Conservation (phyloP, 2,329 filamentous ascomycete species). For the Ilyonectria sp. region DNA sequence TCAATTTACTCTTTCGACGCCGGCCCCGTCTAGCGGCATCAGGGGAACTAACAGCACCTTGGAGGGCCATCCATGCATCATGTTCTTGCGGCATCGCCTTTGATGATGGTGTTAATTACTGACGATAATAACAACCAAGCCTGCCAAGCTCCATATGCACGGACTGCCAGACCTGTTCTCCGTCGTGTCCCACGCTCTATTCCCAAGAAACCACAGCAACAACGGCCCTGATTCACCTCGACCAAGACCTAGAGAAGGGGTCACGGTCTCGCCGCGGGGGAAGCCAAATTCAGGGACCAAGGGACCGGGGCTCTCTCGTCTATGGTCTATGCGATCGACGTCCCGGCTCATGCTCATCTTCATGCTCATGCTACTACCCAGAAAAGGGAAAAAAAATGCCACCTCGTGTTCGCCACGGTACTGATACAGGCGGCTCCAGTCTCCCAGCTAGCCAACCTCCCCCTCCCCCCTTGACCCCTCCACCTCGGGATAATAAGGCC, state of each 20-base stretch:
- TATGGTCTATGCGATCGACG: constrained; percentile 22
- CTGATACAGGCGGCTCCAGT: constrained; percentile 1
- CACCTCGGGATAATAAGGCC: constrained; percentile 19
- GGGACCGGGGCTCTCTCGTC: background rate
- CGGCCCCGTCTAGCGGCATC: constrained; percentile 24
- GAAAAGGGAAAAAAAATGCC: constrained; percentile 17
- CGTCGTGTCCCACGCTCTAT: constrained; percentile 12
- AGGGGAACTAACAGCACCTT: background rate
- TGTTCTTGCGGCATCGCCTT: background rate
- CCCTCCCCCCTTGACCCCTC: constrained; percentile 6
- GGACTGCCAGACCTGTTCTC: constrained; percentile 1
- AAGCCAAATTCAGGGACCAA: constrained; percentile 9
- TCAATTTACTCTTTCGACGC: constrained; percentile 37
- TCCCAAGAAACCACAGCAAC: constrained; percentile 1
- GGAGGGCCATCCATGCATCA: constrained; percentile 4
- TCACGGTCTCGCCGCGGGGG: background rate
- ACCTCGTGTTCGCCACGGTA: constrained; percentile 24
- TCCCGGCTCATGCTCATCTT: constrained; percentile 7
- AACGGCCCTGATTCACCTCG: constrained; percentile 12
- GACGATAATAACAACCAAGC: background rate
- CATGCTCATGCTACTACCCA: constrained; percentile 10
- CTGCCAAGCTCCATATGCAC: constrained; percentile 1
- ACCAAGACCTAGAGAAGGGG: background rate
- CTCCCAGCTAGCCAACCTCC: constrained; percentile 13
- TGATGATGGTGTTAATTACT: background rate